These are phyloP conservation scores for Melaleuca alternifolia DNA, from an alignment of 345 rosid genomes.

Conservation along the genomic window DNA sequence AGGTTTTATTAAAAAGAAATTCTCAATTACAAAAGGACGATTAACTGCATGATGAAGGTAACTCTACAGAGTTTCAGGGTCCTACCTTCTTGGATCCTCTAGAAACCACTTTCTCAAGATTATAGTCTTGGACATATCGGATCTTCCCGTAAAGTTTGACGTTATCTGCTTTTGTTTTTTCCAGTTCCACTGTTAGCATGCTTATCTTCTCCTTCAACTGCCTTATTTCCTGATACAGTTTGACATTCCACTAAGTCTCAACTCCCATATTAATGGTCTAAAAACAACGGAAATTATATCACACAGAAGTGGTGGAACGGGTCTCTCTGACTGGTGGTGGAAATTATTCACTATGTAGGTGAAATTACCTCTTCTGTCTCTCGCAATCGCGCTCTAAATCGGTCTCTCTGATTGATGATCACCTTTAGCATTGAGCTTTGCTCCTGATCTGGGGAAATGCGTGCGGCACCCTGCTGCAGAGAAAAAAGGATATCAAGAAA, in stretches of 20 bases:
- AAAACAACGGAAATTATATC: not conserved
- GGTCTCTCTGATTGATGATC: conserved; percentile 89
- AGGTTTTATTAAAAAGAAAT: not conserved
- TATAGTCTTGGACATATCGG: conserved; percentile 94
- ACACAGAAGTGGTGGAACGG: not conserved
- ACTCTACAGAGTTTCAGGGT: not conserved
- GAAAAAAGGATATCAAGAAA: conserved; percentile 1
- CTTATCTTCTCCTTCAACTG: conserved; percentile 85
- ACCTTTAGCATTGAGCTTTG: conserved; percentile 98
- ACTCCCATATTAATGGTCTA: not conserved
- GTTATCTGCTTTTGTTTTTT: conserved; percentile 90
- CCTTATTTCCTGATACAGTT: conserved; percentile 60
- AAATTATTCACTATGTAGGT: not conserved
- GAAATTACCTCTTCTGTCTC: conserved; percentile 84
- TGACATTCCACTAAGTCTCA: not conserved
- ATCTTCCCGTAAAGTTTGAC: conserved; percentile 95
- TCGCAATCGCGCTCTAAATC: conserved; percentile 72
- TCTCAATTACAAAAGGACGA: not conserved
- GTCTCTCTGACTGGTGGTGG: not conserved
- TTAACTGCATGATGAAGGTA: not conserved
- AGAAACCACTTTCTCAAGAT: conserved; percentile 83
- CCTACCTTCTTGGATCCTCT: conserved; percentile 90
- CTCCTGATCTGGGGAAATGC: conserved; percentile 72
- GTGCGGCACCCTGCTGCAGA: conserved; percentile 56
- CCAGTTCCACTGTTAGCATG: conserved; percentile 56